Evolutionary conservation across 2,329 filamentous ascomycete genomes (phyloP).

Genomic region (Alternaria infectoria): DNA sequence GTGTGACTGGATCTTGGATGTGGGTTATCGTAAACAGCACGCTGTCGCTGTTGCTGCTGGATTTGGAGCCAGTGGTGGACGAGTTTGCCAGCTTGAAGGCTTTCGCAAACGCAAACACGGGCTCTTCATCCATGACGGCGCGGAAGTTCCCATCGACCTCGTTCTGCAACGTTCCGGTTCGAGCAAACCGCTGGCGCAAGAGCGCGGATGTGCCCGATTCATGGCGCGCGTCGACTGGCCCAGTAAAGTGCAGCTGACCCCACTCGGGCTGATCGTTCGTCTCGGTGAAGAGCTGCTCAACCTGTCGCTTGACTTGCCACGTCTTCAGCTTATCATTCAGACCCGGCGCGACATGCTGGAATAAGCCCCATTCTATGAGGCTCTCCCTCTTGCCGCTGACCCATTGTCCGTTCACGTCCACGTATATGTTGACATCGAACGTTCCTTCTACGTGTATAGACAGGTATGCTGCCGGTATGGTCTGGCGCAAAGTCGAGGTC

Average conservation of each 20-base stretch:
- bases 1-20: constrained; percentile 78
- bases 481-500: constrained; percentile 79
- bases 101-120: constrained; percentile 75
- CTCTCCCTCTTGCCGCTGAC: constrained; percentile 76
- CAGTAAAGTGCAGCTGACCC: constrained; percentile 81
- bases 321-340: constrained; percentile 61
- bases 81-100: constrained; percentile 41
- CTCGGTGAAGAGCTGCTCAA: constrained; percentile 77
- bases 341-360: constrained; percentile 52
- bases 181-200: constrained; percentile 73
- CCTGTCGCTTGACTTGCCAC: constrained; percentile 66
- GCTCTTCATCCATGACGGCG: constrained; percentile 76
- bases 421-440: constrained; percentile 58
- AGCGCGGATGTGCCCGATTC: constrained; percentile 72
- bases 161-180: constrained; percentile 70
- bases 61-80: constrained; percentile 3
- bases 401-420: constrained; percentile 69
- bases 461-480: constrained; percentile 82
- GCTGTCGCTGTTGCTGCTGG: constrained; percentile 53
- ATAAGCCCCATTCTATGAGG: constrained; percentile 72
- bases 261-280: constrained; percentile 77
- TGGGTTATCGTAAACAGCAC: constrained; percentile 78
- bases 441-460: constrained; percentile 72
- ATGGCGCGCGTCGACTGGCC: constrained; percentile 69
- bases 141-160: constrained; percentile 70